These are phyloP conservation scores for Centrapalus pauciflorus DNA, from an alignment of 129 eudicot species.

Conservation along the genomic window DNA sequence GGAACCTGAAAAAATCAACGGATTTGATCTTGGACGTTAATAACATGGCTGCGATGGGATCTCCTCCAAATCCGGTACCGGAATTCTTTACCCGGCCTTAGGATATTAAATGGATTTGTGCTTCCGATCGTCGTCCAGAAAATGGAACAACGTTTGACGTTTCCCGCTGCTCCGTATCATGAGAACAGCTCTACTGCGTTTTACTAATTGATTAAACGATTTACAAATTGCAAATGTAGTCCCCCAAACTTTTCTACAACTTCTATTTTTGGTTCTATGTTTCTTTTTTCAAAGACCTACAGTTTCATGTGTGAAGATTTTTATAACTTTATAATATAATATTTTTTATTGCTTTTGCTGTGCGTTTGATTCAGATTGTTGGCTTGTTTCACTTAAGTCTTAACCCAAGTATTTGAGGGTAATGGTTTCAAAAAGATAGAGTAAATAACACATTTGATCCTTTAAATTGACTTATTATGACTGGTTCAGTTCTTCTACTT, in stretches of 20 bases:
- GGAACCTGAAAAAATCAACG: constrained; percentile 70
- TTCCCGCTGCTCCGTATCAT: not conserved
- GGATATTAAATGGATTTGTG: not conserved
- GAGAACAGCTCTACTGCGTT: constrained; percentile 11
- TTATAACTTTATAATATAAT: no score
- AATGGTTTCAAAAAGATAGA: no score
- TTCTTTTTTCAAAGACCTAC: not conserved
- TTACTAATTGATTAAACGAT: not conserved
- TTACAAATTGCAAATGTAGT: constrained; percentile 6
- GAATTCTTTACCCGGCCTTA: not conserved
- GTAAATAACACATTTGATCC: no score
- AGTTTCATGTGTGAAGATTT: no score
- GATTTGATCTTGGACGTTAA: constrained; percentile 64
- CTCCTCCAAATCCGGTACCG: constrained; percentile 7
- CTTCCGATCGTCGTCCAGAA: not conserved
- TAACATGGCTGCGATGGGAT: constrained; percentile 44
- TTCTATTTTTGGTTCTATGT: not conserved
- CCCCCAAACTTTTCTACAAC: not conserved
- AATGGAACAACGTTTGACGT: not conserved
- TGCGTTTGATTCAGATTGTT: no score
- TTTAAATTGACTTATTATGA: no score
- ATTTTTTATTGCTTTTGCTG: no score
- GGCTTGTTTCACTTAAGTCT: no score
- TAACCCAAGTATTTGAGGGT: no score
- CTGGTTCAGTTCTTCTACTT: no score